These are phyloP conservation scores for Acacia confusa DNA, from an alignment of 306 rosid species.

Conservation along the genomic window DNA sequence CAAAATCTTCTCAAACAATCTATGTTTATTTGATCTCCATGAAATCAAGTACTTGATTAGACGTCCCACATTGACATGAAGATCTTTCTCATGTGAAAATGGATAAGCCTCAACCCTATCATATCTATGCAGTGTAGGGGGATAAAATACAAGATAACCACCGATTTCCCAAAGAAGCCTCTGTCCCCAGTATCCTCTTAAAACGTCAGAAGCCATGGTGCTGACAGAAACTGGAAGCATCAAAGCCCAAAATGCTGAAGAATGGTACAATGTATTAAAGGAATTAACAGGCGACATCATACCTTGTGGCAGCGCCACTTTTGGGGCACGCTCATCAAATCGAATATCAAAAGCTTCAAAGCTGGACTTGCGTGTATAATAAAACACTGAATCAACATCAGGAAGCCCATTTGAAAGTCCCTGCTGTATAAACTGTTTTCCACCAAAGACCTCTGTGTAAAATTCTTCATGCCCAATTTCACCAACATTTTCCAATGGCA, in stretches of 20 bases:
- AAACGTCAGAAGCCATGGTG: slow-evolving; percentile 90
- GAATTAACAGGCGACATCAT: slow-evolving; percentile 88
- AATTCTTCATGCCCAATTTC: slow-evolving; percentile 85
- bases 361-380: slow-evolving; percentile 82
- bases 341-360: slow-evolving; percentile 79
- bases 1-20: slow-evolving; percentile 78
- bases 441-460: slow-evolving; percentile 86
- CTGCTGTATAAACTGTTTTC: slow-evolving; percentile 94
- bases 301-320: slow-evolving; percentile 94
- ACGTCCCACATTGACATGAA: slow-evolving; percentile 90
- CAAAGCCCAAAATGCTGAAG: slow-evolving; percentile 92
- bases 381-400: slow-evolving; percentile 94
- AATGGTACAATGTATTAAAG: slow-evolving; percentile 85
- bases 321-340: slow-evolving; percentile 82
- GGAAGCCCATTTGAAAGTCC: slow-evolving; percentile 93
- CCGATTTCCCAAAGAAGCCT: slow-evolving; percentile 97
- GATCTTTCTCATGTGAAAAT: slow-evolving; percentile 93
- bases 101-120: slow-evolving; percentile 89
- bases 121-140: slow-evolving; percentile 84
- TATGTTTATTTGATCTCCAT: slow-evolving; percentile 85
- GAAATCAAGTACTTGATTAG: slow-evolving; percentile 63
- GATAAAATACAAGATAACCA: slow-evolving; percentile 85
- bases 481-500: slow-evolving; percentile 93
- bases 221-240: slow-evolving; percentile 99
- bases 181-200: slow-evolving; percentile 99